These are phyloP conservation scores for Penicillium paxilli DNA, from an alignment of 495 filamentous ascomycete genomes.

Conservation along the genomic window DNA sequence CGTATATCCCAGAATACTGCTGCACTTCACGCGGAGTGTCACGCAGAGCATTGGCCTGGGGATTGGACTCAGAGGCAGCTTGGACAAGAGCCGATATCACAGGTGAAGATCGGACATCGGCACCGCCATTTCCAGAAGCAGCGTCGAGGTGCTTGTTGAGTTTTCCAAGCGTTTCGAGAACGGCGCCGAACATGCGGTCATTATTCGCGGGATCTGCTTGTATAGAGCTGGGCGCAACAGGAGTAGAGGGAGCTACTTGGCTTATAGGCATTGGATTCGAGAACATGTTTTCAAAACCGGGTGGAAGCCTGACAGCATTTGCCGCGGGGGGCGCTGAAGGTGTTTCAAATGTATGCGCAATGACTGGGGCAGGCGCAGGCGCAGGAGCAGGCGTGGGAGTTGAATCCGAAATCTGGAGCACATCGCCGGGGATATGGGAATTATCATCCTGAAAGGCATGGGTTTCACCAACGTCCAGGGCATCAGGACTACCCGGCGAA, in stretches of 20 bases:
- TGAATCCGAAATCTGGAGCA: neutral
- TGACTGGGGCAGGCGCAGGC: neutral
- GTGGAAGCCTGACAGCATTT: constrained; percentile 30
- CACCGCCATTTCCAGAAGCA: constrained; percentile 5
- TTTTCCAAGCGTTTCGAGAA: constrained; percentile 38
- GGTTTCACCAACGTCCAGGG: neutral
- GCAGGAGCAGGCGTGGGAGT: constrained; percentile 4
- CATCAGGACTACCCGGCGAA: constrained; percentile 1
- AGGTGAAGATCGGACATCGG: constrained; percentile 21
- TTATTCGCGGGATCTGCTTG: constrained; percentile 7
- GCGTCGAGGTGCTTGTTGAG: constrained; percentile 42
- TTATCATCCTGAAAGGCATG: constrained; percentile 4
- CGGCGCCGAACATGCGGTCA: constrained; percentile 31
- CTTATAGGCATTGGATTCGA: constrained; percentile 10
- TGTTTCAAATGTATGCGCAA: neutral
- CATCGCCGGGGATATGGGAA: neutral
- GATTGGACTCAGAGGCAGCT: constrained; percentile 17
- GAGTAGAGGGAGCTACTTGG: neutral
- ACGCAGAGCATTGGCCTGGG: neutral
- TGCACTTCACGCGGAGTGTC: neutral
- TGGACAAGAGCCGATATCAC: constrained; percentile 23
- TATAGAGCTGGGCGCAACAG: neutral
- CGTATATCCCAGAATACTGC: neutral
- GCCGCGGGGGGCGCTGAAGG: constrained; percentile 5
- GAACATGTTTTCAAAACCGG: constrained; percentile 43